A percentile compares a stretch with the other conserved stretches of the same genome.
These are phyloP conservation scores for Hanseniaspora jakobsenii DNA, from an alignment of 805 yeast species.

Conservation along the genomic window DNA sequence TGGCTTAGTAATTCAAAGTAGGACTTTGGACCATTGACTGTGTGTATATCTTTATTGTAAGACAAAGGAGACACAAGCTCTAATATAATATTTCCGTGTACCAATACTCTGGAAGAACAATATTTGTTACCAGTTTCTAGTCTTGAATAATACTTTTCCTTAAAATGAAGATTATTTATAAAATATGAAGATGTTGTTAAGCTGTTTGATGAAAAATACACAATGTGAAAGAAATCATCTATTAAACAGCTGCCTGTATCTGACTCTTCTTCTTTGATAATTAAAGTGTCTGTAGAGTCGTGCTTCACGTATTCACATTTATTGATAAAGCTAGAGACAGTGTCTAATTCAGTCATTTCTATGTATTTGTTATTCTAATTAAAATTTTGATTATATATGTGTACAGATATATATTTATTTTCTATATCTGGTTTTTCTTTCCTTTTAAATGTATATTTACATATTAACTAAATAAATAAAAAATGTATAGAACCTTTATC, in stretches of 20 bases:
- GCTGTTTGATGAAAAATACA: constrained; percentile 5
- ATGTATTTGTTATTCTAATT: too few species aligned
- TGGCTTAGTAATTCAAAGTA: constrained; percentile 30
- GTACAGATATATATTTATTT: too few species aligned
- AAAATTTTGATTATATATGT: too few species aligned
- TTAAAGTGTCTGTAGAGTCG: not conserved
- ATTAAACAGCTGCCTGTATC: not conserved
- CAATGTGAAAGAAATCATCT: constrained; percentile 2
- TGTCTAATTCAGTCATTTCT: too few species aligned
- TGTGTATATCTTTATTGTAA: not conserved
- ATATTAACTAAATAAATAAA: too few species aligned
- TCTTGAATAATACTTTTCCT: constrained; percentile 49
- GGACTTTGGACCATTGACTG: constrained; percentile 21
- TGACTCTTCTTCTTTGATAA: not conserved
- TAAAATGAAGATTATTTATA: constrained; percentile 42
- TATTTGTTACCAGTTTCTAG: constrained; percentile 55
- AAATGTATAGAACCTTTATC: too few species aligned
- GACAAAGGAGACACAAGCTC: constrained; percentile 31
- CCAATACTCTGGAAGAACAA: constrained; percentile 47
- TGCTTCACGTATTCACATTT: not conserved
- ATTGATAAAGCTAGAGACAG: not conserved
- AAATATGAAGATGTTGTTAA: constrained; percentile 24
- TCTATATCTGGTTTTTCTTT: too few species aligned
- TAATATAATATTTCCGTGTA: constrained; percentile 43
- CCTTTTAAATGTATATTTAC: too few species aligned